Evolutionary conservation across 495 filamentous ascomycete species (phyloP).

Genomic region (Penicillium desertorum): DNA sequence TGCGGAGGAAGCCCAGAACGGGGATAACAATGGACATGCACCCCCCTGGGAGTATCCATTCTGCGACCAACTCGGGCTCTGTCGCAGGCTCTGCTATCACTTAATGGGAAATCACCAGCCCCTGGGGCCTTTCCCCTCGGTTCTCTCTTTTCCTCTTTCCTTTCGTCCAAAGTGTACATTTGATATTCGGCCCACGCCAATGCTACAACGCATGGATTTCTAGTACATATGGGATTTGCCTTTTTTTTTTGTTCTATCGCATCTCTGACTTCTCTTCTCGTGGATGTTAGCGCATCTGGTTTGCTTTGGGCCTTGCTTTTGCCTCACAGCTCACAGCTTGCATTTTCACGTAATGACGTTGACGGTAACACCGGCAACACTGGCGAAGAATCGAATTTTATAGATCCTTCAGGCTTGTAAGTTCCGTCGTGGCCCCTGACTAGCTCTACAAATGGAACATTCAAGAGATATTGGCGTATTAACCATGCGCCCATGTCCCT

Average conservation of each 20-base stretch:
- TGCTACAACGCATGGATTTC: not conserved
- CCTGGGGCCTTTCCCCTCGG: constrained; percentile 5
- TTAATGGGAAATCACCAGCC: constrained; percentile 2
- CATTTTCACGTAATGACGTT: constrained; percentile 10
- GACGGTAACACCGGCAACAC: not conserved
- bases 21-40: constrained; percentile 28
- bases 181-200: not conserved
- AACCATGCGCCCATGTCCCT: not conserved
- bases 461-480: not conserved
- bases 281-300: constrained; percentile 11
- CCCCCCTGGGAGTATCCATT: constrained; percentile 38
- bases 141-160: constrained; percentile 3
- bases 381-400: not conserved
- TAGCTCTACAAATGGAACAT: not conserved
- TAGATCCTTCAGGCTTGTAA: not conserved
- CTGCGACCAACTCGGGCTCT: constrained; percentile 38
- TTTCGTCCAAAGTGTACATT: not conserved
- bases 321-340: constrained; percentile 5
- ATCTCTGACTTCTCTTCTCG: constrained; percentile 5
- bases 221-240: constrained; percentile 21
- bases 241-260: not conserved
- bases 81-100: constrained; percentile 32
- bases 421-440: not conserved
- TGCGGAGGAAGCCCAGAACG: constrained; percentile 17
- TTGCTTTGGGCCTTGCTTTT: constrained; percentile 1